phyloP scores from a whole-genome alignment of 345 rosid species.

The Aethionema arabicum region DNA sequence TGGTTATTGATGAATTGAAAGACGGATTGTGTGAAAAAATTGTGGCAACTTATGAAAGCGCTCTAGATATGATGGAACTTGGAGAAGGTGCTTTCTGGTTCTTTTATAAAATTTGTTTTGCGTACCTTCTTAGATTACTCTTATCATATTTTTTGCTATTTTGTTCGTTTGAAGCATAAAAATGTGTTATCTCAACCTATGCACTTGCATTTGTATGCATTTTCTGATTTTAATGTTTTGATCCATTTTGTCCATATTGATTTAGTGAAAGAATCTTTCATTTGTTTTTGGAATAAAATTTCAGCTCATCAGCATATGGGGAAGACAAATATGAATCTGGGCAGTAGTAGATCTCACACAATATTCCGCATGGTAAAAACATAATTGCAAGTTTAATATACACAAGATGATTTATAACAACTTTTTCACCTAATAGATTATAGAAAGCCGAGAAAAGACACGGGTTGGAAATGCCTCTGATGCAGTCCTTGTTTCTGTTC shows the following conservation, averaged over 20 bases:
- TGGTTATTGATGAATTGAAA: conserved; percentile 91
- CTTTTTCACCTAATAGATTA: conserved; percentile 49
- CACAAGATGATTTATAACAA: conserved; percentile 3
- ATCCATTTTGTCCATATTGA: neutral
- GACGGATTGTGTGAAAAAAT: conserved; percentile 94
- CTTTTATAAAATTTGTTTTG: neutral
- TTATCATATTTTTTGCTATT: neutral
- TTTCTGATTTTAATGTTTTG: neutral
- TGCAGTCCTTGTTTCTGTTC: conserved; percentile 90
- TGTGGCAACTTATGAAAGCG: conserved; percentile 86
- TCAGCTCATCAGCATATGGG: conserved; percentile 96
- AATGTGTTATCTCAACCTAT: neutral
- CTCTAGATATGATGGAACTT: conserved; percentile 79
- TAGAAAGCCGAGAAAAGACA: conserved; percentile 86
- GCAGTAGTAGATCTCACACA: conserved; percentile 96
- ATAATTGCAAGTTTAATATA: conserved; percentile 14
- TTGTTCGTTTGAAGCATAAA: conserved; percentile 10
- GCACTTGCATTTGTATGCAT: conserved; percentile 13
- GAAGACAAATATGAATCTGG: conserved; percentile 88
- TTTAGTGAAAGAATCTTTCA: conserved; percentile 11
- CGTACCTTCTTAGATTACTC: neutral
- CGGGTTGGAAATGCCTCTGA: conserved; percentile 64
- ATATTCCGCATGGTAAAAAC: conserved; percentile 88
- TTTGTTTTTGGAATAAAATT: conserved; percentile 29
- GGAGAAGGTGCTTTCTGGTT: conserved; percentile 67